These are phyloP conservation scores for Orbilia quercus DNA, from an alignment of 2,329 filamentous ascomycete genomes.

Conservation along the genomic window DNA sequence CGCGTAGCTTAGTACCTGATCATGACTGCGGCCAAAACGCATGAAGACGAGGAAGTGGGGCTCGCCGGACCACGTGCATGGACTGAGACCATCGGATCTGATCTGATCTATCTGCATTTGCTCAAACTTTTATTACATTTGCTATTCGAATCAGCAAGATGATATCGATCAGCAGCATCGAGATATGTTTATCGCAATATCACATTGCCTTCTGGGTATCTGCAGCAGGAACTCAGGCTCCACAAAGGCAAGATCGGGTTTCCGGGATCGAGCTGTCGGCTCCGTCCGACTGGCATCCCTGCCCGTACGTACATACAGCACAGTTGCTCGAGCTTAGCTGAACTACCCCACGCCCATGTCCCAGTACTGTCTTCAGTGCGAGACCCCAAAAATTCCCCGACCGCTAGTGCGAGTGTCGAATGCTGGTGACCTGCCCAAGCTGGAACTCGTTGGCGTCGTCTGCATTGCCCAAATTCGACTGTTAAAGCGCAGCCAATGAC, in stretches of 20 bases:
- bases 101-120: background rate
- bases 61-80: background rate
- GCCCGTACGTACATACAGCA: background rate
- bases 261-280: slow-evolving; percentile 35
- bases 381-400: slow-evolving; percentile 33
- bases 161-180: too few relatives aligned
- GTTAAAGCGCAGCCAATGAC: slow-evolving; percentile 32
- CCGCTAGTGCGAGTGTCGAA: too few relatives aligned
- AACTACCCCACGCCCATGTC: slow-evolving; percentile 20
- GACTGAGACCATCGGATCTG: background rate
- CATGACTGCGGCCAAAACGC: background rate
- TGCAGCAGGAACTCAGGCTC: background rate
- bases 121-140: too few relatives aligned
- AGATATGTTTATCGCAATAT: too few relatives aligned
- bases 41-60: slow-evolving; percentile 1
- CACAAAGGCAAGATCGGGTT: background rate
- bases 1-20: background rate
- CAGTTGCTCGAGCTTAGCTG: too few relatives aligned
- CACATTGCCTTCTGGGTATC: too few relatives aligned
- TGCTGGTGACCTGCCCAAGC: slow-evolving; percentile 16
- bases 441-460: slow-evolving; percentile 1
- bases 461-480: slow-evolving; percentile 11
- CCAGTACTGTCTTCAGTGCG: background rate
- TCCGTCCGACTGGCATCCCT: slow-evolving; percentile 35
- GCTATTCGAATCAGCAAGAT: too few relatives aligned